phyloP scores from a whole-genome alignment of 2,329 filamentous ascomycete species.

The Claviceps sp. region DNA sequence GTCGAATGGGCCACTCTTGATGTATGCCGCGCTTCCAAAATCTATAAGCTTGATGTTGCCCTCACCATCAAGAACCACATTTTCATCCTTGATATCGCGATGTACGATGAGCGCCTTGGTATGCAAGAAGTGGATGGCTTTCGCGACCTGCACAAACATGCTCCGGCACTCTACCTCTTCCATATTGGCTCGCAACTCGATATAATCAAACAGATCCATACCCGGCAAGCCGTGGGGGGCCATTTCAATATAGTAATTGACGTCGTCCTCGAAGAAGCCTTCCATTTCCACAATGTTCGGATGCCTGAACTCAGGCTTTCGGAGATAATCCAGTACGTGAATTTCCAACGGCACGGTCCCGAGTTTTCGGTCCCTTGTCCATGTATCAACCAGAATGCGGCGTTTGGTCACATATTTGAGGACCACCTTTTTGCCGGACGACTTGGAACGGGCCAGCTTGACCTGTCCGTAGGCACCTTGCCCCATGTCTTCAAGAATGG shows the following conservation, averaged over 20 bases:
- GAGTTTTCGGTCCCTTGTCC: slow-evolving; percentile 84
- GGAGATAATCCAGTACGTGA: slow-evolving; percentile 87
- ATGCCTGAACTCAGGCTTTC: slow-evolving; percentile 54
- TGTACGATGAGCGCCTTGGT: slow-evolving; percentile 86
- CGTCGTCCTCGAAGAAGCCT: slow-evolving; percentile 63
- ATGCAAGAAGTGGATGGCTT: slow-evolving; percentile 82
- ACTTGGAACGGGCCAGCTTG: slow-evolving; percentile 81
- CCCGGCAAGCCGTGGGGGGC: slow-evolving; percentile 85
- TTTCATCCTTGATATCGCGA: slow-evolving; percentile 97
- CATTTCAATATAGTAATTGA: slow-evolving; percentile 99
- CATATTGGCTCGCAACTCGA: slow-evolving; percentile 92
- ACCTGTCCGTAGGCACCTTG: slow-evolving; percentile 97
- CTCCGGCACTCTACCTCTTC: slow-evolving; percentile 85
- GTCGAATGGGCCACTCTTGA: slow-evolving; percentile 96
- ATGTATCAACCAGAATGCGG: slow-evolving; percentile 93
- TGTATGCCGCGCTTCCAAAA: slow-evolving; percentile 95
- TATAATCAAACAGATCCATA: slow-evolving; percentile 99
- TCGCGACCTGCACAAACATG: slow-evolving; percentile 88
- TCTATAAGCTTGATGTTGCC: slow-evolving; percentile 95
- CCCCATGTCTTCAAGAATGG: slow-evolving; percentile 94
- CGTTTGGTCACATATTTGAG: slow-evolving; percentile 97
- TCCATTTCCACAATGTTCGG: slow-evolving; percentile 63
- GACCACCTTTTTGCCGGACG: slow-evolving; percentile 70
- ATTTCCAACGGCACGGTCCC: slow-evolving; percentile 95
- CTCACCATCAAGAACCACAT: slow-evolving; percentile 89